These are phyloP conservation scores for rapeseed (Brassica napus) DNA, from an alignment of 345 rosid genomes.

Conservation along the genomic window Da-Ae NC_063448.1:1915001-1915500, in stretches of 20 bases:
- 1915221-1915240: not conserved
- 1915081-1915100: not conserved
- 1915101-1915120: not conserved
- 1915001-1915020: not conserved
- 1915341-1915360: not conserved
- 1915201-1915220: too few species aligned
- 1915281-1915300: not conserved
- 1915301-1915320: constrained; percentile 4
- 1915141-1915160: not conserved
- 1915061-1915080: not conserved
- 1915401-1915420: not conserved
- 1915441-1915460: not conserved
- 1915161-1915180: too few species aligned
- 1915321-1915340: constrained; percentile 1
- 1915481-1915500: too few species aligned
- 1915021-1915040: not conserved
- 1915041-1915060: not conserved
- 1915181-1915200: too few species aligned
- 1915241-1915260: not conserved
- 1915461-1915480: not conserved
- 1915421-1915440: not conserved
- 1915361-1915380: not conserved
- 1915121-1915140: not conserved
- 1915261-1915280: not conserved
- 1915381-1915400: not conserved